Base-by-base conservation (phyloP, 2,329 filamentous ascomycete species). In the Pseudogymnoascus sp. region DNA sequence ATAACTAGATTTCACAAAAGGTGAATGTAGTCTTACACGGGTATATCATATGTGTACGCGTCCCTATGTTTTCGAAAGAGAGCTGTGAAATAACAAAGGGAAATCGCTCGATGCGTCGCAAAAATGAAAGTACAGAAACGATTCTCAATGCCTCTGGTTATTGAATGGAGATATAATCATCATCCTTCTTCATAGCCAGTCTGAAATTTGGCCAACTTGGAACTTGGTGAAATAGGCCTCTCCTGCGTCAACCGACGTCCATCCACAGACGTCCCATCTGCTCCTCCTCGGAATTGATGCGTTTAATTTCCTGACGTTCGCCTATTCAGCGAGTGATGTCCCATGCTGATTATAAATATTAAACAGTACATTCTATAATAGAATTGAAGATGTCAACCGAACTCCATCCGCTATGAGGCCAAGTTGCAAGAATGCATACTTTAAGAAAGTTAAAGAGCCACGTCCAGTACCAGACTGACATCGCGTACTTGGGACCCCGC, bases 391-490 rank as follows among this genome's bases (percentile, higher is more conserved):
- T 73, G 71, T 72, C 70, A 73, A 72, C 73, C 71, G 64, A 73
- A 74, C 73, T 71, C 73, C 73, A 67, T 70, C 69, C 72, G 73
- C 71, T 73, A 73, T 74, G 72, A 72, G 67, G 69, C 71, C 73
- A 71, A 65, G 69, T 63, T 70, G 70, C 70, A 65, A 69, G 67
- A 67, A 70, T 72, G 69, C 67, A 69, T 63, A 63, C 67, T 66
- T 66, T 67, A 64, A 66, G 67, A 65, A 68, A 70, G 72, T 73
- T 76, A 88, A 72, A 88, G 84, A 78, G 84, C 85, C 77, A 97
- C 93, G 80, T 99, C 94, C 72, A 99, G 87, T 71, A 99, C 94
- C 72, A 99, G 82, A 81, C 93, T 97, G 75, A 99, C 94, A 77
- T 99, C 94, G 77, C 89, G 85, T 66, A 99, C 94, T 74, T 93